Conservation (phyloP, 2,329 filamentous ascomycete species). For the Polychaeton citri region DNA sequence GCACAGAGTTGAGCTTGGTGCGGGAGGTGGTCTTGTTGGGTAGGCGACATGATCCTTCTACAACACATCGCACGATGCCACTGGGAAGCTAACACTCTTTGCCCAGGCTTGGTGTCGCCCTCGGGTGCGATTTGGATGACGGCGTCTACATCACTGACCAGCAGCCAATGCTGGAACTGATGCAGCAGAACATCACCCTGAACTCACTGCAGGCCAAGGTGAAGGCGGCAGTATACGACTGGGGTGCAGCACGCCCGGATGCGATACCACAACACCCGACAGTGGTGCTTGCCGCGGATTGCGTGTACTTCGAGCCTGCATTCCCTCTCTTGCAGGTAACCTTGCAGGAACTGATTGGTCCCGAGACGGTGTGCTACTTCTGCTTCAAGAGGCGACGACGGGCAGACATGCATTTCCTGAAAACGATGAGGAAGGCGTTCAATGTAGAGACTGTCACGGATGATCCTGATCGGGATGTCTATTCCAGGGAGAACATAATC, state of each 20-base stretch:
- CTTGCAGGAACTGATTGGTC: constrained; percentile 56
- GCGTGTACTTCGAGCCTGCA: constrained; percentile 92
- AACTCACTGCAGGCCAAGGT: constrained; percentile 57
- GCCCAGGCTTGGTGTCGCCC: constrained; percentile 42
- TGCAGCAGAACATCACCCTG: constrained; percentile 74
- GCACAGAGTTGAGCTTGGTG: constrained; percentile 72
- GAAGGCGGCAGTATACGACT: constrained; percentile 62
- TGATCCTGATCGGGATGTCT: constrained; percentile 33
- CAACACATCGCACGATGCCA: too few relatives aligned
- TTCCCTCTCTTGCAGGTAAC: constrained; percentile 79
- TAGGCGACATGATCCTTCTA: too few relatives aligned
- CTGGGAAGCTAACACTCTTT: background rate
- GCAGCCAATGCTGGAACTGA: constrained; percentile 67
- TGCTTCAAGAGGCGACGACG: constrained; percentile 89
- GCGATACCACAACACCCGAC: constrained; percentile 47
- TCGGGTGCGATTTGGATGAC: constrained; percentile 38
- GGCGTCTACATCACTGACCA: constrained; percentile 79
- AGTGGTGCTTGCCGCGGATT: constrained; percentile 86
- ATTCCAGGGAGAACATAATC: constrained; percentile 35
- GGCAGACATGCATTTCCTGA: constrained; percentile 45
- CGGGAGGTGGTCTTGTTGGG: constrained; percentile 78
- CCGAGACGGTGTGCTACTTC: constrained; percentile 59
- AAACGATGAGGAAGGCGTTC: constrained; percentile 36
- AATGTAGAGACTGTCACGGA: constrained; percentile 33
- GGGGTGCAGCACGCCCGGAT: constrained; percentile 40